Evolutionary conservation across 2,329 filamentous ascomycete genomes (phyloP).

Genomic region (Xenoacremonium recifei): DNA sequence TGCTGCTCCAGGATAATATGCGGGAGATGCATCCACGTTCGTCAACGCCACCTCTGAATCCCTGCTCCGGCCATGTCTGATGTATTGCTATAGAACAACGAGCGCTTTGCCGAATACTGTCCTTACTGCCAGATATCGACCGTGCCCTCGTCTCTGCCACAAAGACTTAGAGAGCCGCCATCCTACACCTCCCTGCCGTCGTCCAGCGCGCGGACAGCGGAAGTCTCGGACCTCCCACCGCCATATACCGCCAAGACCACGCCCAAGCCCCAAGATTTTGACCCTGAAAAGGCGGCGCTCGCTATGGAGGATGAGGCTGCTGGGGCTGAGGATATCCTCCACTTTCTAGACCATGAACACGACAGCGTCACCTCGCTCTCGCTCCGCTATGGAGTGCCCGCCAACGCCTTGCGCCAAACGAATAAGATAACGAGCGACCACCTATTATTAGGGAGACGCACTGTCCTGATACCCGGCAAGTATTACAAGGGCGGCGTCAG

Average conservation of each 20-base stretch:
- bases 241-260: conserved; percentile 32
- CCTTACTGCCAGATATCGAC: conserved; percentile 77
- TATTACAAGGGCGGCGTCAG: conserved; percentile 67
- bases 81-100: conserved; percentile 52
- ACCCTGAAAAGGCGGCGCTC: conserved; percentile 24
- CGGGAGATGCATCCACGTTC: conserved; percentile 63
- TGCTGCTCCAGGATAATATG: conserved; percentile 75
- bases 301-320: conserved; percentile 30
- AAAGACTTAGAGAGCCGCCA: conserved; percentile 67
- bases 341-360: conserved; percentile 69
- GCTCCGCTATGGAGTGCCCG: conserved; percentile 68
- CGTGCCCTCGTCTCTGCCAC: conserved; percentile 54
- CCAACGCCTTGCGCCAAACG: conserved; percentile 57
- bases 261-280: conserved; percentile 1
- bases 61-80: conserved; percentile 9
- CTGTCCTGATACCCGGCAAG: conserved; percentile 68
- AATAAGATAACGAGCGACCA: conserved; percentile 74
- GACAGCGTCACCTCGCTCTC: conserved; percentile 69
- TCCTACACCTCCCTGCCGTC: conserved; percentile 51
- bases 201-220: conserved; percentile 21
- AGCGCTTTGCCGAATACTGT: conserved; percentile 64
- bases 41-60: conserved; percentile 20
- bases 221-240: conserved; percentile 33
- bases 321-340: conserved; percentile 62
- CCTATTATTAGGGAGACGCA: conserved; percentile 66